Conservation (phyloP, 108 stramenopile species). For the Parietichytrium sp. region DNA sequence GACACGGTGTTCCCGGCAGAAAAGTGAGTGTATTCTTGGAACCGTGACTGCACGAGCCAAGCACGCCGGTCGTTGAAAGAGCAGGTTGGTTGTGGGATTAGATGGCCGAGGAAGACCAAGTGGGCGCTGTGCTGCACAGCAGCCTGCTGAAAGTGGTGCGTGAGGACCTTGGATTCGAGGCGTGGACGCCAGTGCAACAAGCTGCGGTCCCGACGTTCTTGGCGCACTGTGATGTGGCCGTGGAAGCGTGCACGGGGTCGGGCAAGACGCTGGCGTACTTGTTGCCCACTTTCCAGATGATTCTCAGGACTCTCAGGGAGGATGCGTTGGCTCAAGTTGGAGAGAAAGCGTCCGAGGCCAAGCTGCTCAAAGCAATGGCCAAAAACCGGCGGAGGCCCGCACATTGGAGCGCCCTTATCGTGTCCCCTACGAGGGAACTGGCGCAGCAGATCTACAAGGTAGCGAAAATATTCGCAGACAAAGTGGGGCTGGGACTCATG, state of each 20-base stretch:
- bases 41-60: too few relatives aligned
- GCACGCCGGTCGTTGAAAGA: too few relatives aligned
- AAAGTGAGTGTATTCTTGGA: too few relatives aligned
- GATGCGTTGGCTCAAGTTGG: neutral
- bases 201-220: slow-evolving; percentile 92
- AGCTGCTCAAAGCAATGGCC: neutral
- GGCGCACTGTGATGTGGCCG: slow-evolving; percentile 89
- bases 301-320: slow-evolving; percentile 57
- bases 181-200: slow-evolving; percentile 84
- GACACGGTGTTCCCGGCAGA: too few relatives aligned
- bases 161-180: slow-evolving; percentile 57
- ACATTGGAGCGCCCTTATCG: slow-evolving; percentile 49
- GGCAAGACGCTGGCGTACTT: slow-evolving; percentile 98
- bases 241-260: slow-evolving; percentile 90
- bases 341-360: neutral
- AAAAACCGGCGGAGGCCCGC: slow-evolving; percentile 27
- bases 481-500: neutral
- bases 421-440: slow-evolving; percentile 67
- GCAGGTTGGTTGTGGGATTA: too few relatives aligned
- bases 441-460: slow-evolving; percentile 60
- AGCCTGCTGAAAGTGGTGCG: neutral
- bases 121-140: too few relatives aligned
- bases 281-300: slow-evolving; percentile 84
- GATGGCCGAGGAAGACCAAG: too few relatives aligned
- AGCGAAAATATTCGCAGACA: slow-evolving; percentile 35